Conservation (phyloP, 805 yeast species). For the Schizosaccharomyces lindneri region DNA sequence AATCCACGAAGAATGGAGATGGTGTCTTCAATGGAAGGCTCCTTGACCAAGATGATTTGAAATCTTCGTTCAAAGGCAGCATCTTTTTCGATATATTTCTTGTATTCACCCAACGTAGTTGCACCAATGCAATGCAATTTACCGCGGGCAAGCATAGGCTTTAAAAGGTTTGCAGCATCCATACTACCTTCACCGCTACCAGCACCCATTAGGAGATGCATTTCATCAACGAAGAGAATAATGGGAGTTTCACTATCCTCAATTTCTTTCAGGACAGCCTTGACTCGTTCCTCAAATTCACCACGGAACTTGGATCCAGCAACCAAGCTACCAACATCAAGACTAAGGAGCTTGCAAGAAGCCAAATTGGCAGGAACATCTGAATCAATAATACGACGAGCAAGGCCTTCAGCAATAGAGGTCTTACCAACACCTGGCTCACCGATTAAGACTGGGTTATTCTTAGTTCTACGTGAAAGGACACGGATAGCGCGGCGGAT, state of each 20-base stretch:
- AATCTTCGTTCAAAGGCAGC: slow-evolving; percentile 98
- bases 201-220: slow-evolving; percentile 91
- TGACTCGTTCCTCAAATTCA: slow-evolving; percentile 92
- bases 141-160: slow-evolving; percentile 95
- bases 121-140: slow-evolving; percentile 94
- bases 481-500: slow-evolving; percentile 86
- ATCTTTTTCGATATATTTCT: slow-evolving; percentile 79
- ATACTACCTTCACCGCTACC: slow-evolving; percentile 50
- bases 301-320: slow-evolving; percentile 99
- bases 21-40: slow-evolving; percentile 77
- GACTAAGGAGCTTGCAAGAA: slow-evolving; percentile 55
- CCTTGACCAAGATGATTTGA: slow-evolving; percentile 89
- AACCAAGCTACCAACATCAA: slow-evolving; percentile 86
- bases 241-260: slow-evolving; percentile 55
- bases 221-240: slow-evolving; percentile 83
- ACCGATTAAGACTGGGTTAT: slow-evolving; percentile 90
- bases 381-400: slow-evolving; percentile 83
- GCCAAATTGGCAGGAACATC: slow-evolving; percentile 82
- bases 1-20: slow-evolving; percentile 90
- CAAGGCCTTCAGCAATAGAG: slow-evolving; percentile 93
- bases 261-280: slow-evolving; percentile 85
- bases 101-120: slow-evolving; percentile 82
- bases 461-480: slow-evolving; percentile 86
- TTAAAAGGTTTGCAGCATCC: slow-evolving; percentile 87
- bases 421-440: slow-evolving; percentile 99